These are phyloP conservation scores for Aureoboletus auriporus DNA, from an alignment of 768 basidiomycete species.

Conservation along the genomic window DNA sequence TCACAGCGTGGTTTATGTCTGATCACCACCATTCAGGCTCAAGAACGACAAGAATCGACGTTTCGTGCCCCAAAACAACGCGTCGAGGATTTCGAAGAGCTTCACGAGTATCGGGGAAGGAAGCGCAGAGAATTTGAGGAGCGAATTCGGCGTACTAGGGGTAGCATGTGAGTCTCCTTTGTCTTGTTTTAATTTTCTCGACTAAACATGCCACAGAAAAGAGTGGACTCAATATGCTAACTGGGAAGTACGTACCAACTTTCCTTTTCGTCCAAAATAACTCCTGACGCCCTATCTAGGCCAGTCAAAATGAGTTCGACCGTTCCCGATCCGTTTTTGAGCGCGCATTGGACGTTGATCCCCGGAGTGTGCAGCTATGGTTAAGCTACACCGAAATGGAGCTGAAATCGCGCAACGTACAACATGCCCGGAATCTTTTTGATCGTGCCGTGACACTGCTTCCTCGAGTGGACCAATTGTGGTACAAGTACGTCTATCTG, in stretches of 20 bases:
- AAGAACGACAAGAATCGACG: constrained; percentile 93
- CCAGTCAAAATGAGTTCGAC: constrained; percentile 94
- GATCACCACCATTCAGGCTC: constrained; percentile 53
- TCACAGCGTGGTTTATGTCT: background rate
- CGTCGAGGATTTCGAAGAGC: constrained; percentile 92
- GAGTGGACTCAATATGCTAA: constrained; percentile 86
- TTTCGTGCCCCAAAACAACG: constrained; percentile 92
- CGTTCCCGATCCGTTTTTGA: constrained; percentile 95
- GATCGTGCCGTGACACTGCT: constrained; percentile 96
- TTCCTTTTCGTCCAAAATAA: background rate
- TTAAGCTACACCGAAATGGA: constrained; percentile 96
- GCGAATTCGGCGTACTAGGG: constrained; percentile 71
- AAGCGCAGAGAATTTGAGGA: constrained; percentile 96
- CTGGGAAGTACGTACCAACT: constrained; percentile 60
- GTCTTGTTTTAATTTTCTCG: background rate
- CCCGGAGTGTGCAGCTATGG: constrained; percentile 89
- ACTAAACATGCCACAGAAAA: constrained; percentile 45
- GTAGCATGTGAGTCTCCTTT: constrained; percentile 61
- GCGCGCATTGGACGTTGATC: constrained; percentile 93
- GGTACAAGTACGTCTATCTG: constrained; percentile 99
- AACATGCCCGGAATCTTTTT: constrained; percentile 94
- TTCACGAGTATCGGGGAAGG: constrained; percentile 85
- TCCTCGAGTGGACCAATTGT: constrained; percentile 93
- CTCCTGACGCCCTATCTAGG: constrained; percentile 39
- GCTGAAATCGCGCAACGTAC: constrained; percentile 94